Percentiles rank a stretch among this genome's conserved stretches.
Evolutionary conservation across 106 monocot genomes (phyloP).

Genomic region (Acanthochlamys bracteata): DNA sequence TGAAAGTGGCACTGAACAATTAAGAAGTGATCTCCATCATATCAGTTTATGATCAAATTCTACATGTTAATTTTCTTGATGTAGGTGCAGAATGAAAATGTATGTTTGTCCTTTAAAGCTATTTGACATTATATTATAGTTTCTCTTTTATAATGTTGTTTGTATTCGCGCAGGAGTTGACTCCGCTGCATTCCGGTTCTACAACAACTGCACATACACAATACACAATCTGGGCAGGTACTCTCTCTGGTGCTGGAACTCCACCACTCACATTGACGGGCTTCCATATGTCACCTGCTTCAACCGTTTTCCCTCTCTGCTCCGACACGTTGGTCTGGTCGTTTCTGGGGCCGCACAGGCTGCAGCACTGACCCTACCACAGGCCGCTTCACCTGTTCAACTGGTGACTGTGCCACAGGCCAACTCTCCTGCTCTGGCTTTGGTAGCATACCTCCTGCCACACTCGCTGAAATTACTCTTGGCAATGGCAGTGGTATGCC

Average conservation of each 20-base stretch:
- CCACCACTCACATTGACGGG: constrained; percentile 31
- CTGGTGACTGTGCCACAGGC: constrained; percentile 20
- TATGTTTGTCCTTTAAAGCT: no score
- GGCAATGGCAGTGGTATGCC: constrained; percentile 4
- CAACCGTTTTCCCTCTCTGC: constrained; percentile 18
- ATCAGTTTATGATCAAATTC: no score
- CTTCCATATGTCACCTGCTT: constrained; percentile 19
- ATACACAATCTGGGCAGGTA: constrained; percentile 35
- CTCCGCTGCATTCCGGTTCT: constrained; percentile 20
- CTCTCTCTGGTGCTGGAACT: constrained; percentile 18
- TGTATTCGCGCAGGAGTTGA: background rate
- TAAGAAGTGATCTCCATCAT: no score
- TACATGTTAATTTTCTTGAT: no score
- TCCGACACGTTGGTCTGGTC: constrained; percentile 39
- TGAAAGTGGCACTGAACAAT: no score
- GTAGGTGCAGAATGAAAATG: no score
- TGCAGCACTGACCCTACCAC: constrained; percentile 11
- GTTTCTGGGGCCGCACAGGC: constrained; percentile 18
- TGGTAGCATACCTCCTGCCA: constrained; percentile 15
- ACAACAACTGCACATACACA: constrained; percentile 33
- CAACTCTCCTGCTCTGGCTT: constrained; percentile 14
- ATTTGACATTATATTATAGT: no score
- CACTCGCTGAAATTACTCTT: constrained; percentile 38
- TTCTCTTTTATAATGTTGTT: no score
- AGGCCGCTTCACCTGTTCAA: constrained; percentile 7